Evolutionary conservation across 106 monocot species (phyloP), one percentile per base, ranked within the genome.

Genomic region (Platanthera zijinensis): DNA sequence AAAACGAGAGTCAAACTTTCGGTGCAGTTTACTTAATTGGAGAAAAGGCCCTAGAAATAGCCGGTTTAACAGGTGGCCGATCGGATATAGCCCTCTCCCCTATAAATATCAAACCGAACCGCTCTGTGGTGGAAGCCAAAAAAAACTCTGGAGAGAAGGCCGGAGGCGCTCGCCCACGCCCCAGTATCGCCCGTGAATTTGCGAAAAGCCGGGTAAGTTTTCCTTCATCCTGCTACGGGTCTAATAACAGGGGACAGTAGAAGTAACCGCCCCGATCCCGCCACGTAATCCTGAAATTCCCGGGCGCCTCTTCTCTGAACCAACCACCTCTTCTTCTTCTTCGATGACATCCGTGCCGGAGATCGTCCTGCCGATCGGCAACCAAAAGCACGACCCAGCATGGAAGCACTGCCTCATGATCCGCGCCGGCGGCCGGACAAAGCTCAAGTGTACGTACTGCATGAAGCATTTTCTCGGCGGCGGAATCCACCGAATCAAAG

Each of bases 361-460:
- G 78, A 83, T 92, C 50, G 62, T 93, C 18, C 74, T 99, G 9
- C 99, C 99, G n/a, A 86, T 99, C 48, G 86, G 99, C 28, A 87
- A 94, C 10, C 99, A 94, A 74, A 99, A 99, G 89, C 99, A 99
- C 63, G 99, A 99, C 71, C 99, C 99, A 0, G 99, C 99, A 10
- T 99, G 99, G 99, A 94, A 84, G 70, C 70, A 53, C 53, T 53
- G 53, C 53, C 53, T 53, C 14, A 53, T 53, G 53, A 53, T 53
- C 32, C 85, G 87, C 18, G 80, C 87, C 6, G 89, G 78, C 0
- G 93, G 90, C 53, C 84, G 87, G 30, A 86, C 84, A 6, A 82
- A 85, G 74, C 89, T 96, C 28, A 90, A 86, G 57, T 96, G 96
- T 79, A 77, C 83, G 79, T 96, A 93, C 80, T 96, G 96, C 79